Evolutionary conservation across 331 rosid species (phyloP).

Genomic region (Pyrus hybrid): DNA sequence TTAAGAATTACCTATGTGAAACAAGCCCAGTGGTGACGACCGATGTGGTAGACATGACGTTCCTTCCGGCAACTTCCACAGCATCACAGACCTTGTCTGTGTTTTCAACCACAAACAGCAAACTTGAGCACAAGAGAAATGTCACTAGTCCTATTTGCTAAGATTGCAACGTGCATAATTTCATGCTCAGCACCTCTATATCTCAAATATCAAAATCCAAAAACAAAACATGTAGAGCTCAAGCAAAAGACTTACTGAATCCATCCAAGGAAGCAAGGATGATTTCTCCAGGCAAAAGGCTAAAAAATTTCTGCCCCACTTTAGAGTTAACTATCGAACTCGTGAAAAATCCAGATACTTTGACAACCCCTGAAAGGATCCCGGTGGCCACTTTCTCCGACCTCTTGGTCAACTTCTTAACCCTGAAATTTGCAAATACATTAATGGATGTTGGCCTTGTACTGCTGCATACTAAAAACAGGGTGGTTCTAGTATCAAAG

Average conservation of each 20-base stretch:
- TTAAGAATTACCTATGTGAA: constrained; percentile 55
- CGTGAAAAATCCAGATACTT: constrained; percentile 73
- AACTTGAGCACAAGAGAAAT: background rate
- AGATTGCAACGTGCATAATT: background rate
- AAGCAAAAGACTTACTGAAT: constrained; percentile 48
- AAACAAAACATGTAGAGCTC: background rate
- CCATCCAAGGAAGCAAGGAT: constrained; percentile 92
- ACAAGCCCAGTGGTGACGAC: constrained; percentile 79
- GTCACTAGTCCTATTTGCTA: background rate
- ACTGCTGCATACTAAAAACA: too few species aligned
- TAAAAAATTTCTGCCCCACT: constrained; percentile 70
- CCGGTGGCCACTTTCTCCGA: constrained; percentile 66
- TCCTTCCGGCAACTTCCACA: constrained; percentile 82
- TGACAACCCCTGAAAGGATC: constrained; percentile 71
- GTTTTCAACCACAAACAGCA: background rate
- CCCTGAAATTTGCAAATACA: constrained; percentile 31
- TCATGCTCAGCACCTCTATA: background rate
- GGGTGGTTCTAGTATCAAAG: too few species aligned
- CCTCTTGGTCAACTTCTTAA: constrained; percentile 70
- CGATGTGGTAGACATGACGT: constrained; percentile 76
- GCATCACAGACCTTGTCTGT: constrained; percentile 85
- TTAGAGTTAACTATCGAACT: constrained; percentile 60
- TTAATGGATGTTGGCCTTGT: too few species aligned
- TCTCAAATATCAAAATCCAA: background rate
- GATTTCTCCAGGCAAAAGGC: constrained; percentile 81